These are phyloP conservation scores for Candida parachauliodes DNA, from an alignment of 805 yeast species.

Conservation along the genomic window DNA sequence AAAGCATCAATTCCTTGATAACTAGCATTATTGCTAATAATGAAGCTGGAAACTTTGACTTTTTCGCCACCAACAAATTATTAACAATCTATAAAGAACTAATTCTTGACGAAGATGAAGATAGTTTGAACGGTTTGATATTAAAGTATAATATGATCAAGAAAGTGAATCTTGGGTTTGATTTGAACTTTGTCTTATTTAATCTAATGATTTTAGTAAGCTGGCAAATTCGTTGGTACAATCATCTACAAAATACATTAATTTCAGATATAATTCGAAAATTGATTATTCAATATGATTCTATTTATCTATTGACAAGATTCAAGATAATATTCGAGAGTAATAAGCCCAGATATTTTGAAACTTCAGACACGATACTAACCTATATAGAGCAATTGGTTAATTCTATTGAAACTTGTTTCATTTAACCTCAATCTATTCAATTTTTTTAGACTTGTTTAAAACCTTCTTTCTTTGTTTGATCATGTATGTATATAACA, in stretches of 20 bases:
- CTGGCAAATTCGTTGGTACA: slow-evolving; percentile 64
- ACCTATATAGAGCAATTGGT: slow-evolving; percentile 25
- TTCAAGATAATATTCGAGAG: slow-evolving; percentile 37
- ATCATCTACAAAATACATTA: slow-evolving; percentile 47
- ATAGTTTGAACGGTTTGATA: too few species aligned
- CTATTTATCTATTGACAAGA: slow-evolving; percentile 36
- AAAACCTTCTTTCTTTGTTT: slow-evolving; percentile 79
- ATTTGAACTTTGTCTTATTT: slow-evolving; percentile 31
- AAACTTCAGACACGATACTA: slow-evolving; percentile 32
- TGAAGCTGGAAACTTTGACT: slow-evolving; percentile 56
- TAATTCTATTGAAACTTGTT: slow-evolving; percentile 11
- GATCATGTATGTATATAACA: slow-evolving; percentile 83
- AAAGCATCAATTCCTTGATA: slow-evolving; percentile 33
- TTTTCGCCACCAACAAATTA: slow-evolving; percentile 51
- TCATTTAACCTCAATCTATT: too few species aligned
- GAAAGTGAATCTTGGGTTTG: slow-evolving; percentile 12
- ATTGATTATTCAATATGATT: slow-evolving; percentile 38
- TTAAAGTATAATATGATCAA: slow-evolving; percentile 17
- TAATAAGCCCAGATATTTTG: slow-evolving; percentile 17
- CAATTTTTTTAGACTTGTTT: too few species aligned
- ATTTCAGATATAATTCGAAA: slow-evolving; percentile 41
- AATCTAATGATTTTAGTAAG: slow-evolving; percentile 48
- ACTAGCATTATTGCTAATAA: slow-evolving; percentile 50
- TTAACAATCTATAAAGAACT: slow-evolving; percentile 46
- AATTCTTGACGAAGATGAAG: slow-evolving; percentile 26